Percentiles rank a stretch among this genome's conserved stretches.
Conservation (phyloP, 768 basidiomycete species). For the Rhizopogon sp. region DNA sequence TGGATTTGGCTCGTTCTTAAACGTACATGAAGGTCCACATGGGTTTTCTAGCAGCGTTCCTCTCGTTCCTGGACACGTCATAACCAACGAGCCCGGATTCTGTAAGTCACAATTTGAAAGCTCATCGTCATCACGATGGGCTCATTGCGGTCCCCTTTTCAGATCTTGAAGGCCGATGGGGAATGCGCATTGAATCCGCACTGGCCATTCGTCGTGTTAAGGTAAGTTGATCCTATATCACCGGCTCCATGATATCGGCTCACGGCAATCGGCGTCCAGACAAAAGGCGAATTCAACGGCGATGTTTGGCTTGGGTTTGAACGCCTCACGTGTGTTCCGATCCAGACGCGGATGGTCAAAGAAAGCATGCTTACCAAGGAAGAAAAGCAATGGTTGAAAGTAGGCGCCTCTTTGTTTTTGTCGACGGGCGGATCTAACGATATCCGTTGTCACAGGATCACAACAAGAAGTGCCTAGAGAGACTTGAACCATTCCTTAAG, state of each 20-base stretch:
- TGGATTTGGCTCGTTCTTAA: slow-evolving; percentile 84
- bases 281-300: slow-evolving; percentile 66
- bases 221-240: slow-evolving; percentile 15
- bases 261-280: slow-evolving; percentile 35
- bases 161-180: slow-evolving; percentile 79
- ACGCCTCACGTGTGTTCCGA: slow-evolving; percentile 90
- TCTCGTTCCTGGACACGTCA: slow-evolving; percentile 80
- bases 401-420: slow-evolving; percentile 23
- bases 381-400: slow-evolving; percentile 85
- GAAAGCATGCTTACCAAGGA: slow-evolving; percentile 78
- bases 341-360: slow-evolving; percentile 87
- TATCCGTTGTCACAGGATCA: slow-evolving; percentile 53
- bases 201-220: slow-evolving; percentile 65
- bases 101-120: slow-evolving; percentile 45
- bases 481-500: slow-evolving; percentile 59
- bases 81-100: slow-evolving; percentile 93
- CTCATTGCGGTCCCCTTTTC: slow-evolving; percentile 12
- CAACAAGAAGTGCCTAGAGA: slow-evolving; percentile 66
- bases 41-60: slow-evolving; percentile 67
- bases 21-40: slow-evolving; percentile 81
- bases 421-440: background rate
- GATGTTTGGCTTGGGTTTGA: slow-evolving; percentile 87
- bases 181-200: slow-evolving; percentile 90
- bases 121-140: slow-evolving; percentile 2
- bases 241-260: background rate